Evolutionary conservation across 2,329 filamentous ascomycete species (phyloP), one percentile per base, ranked within the genome.

Genomic region (Cladobotryum protrusum): DNA sequence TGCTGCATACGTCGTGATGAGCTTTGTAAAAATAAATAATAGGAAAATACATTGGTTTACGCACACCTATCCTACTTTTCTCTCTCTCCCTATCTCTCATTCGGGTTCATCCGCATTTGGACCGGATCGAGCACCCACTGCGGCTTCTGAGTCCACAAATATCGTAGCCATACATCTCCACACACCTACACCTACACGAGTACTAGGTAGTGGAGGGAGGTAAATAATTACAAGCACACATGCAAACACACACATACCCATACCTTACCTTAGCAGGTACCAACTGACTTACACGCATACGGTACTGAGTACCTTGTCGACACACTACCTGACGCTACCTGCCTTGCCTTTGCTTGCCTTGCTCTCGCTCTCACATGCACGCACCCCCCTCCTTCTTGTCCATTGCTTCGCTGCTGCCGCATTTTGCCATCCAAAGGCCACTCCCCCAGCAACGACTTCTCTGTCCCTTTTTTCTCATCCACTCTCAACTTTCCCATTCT

Each of bases 71-170:
- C 6, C 35, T 37, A 18, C 35, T 37, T 37, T 46, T 37, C 20
- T 35, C 14, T 9, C 44, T 32, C 37, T 8, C 3, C 8, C n/a
- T 20, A 34, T 41, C 24, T 40, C 37, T 39, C 47, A 15, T 40
- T 43, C 40, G 47, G 47, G 17, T 34, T 33, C 32, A 37, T 44
- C 47, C 39, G 47, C 39, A 48, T 48, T 37, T 45, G 32, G 43
- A 14, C 43, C 43, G 9, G 35, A 17, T 45, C 43, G 33, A 45
- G 35, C 29, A 24, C 29, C 18, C 43, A 29, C 24, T 29, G 24
- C 24, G 24, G 24, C 24, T 36, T 45, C 17, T 34, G 43, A 45
- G 33, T 18, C 43, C 43, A 18, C 24, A 29, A 29, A 29, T 29
- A 8, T 45, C 33, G 29, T 20, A 35, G 43, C 42, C 43, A 35